Base-by-base conservation (phyloP, 805 yeast species). In the Ogataea trehaloabstinens region DNA sequence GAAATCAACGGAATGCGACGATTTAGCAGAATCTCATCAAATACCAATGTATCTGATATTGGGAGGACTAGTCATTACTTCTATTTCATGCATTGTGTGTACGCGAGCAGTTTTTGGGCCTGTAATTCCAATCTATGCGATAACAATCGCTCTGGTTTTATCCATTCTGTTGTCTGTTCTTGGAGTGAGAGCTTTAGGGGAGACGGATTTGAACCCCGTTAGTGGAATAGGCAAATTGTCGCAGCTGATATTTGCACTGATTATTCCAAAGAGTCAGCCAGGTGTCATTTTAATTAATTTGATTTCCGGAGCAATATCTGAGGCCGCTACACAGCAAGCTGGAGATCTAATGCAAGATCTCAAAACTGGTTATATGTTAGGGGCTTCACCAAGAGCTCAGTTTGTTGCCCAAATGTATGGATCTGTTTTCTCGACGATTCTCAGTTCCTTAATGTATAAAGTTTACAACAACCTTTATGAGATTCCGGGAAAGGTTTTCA, bases 311-410 rank as follows among this genome's bases (percentile, higher is more conserved):
- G 99, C 96, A 11, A 81, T 91, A 29, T 95, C 98, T 1, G 99
- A 91, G 65, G 97, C 98, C 0, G 98, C 98, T 6, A 96, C 99
- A 2, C 98, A 93, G 65, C 99, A 91, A 64, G 97, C 98, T 2
- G 98, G 99, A 21, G 99, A 91, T 63, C 70, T 91, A 56, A 86
- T 93, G 95, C 99, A 91, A 66, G 98, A 93, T 64, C 70, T 91
- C 51, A 93, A 93, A 60, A 90, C 99, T 0, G 98, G 98, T 0
- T 91, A 86, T 61, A 62, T 91, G 37, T 55, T 91, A 2, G 95
- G 95, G 12, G 97, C 98, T 0, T 85, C 95, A 0, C 96, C 96
- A 13, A 76, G 73, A 45, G 95, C 95, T 3, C 99, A 93, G 62
- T 90, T 93, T 52, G 57, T 79, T 16, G 98, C 97, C 0, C 98